phyloP scores from a whole-genome alignment of 2,329 filamentous ascomycete species.

The Pyricularia sp. region DNA sequence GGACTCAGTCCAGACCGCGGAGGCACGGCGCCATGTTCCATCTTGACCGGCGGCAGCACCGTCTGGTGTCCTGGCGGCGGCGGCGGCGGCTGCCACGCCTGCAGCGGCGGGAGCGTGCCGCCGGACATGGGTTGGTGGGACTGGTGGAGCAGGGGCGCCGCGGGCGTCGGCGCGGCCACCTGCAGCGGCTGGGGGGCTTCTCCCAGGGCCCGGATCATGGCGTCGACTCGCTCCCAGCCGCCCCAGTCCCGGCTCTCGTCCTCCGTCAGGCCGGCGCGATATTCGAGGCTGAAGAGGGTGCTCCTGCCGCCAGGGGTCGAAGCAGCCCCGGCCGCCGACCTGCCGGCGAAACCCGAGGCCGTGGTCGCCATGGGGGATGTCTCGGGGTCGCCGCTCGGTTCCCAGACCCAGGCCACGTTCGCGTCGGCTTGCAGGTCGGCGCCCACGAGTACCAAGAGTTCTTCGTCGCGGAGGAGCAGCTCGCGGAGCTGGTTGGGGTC shows the following conservation, averaged over 20 bases:
- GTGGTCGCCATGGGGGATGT: conserved; percentile 21
- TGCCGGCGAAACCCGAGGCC: conserved; percentile 7
- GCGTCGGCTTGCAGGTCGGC: conserved; percentile 76
- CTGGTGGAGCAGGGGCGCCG: conserved; percentile 9
- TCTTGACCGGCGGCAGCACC: conserved; percentile 21
- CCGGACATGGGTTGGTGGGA: conserved; percentile 1
- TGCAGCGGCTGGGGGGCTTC: conserved; percentile 16
- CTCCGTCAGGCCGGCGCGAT: conserved; percentile 41
- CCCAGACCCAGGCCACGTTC: conserved; percentile 79
- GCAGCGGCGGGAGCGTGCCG: conserved; percentile 7
- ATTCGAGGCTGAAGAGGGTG: conserved; percentile 34
- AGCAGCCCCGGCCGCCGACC: conserved; percentile 10
- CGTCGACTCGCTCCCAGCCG: conserved; percentile 70
- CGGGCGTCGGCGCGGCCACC: conserved; percentile 17
- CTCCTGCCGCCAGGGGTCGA: conserved; percentile 19
- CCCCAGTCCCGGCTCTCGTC: conserved; percentile 61
- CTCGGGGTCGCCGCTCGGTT: conserved; percentile 43
- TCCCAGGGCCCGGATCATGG: conserved; percentile 44
- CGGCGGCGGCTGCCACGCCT: conserved; percentile 5
- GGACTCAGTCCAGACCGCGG: conserved; percentile 6
- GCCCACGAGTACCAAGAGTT: conserved; percentile 77
- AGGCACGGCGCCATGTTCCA: conserved; percentile 15
- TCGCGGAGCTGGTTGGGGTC: conserved; percentile 22
- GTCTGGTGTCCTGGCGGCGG: conserved; percentile 8
- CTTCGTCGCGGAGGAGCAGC: conserved; percentile 58